These are phyloP conservation scores for grape (Vitis vinifera) DNA, from an alignment of 164 flowering plant genomes.

Conservation along the genomic window ASM3070453v1 NC_081813.1:2095501-2096000, in stretches of 20 bases:
- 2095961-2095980: background rate
- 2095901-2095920: too few relatives aligned
- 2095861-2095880: too few relatives aligned
- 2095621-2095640: background rate
- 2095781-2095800: background rate
- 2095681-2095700: background rate
- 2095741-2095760: background rate
- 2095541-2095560: background rate
- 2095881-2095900: too few relatives aligned
- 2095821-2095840: too few relatives aligned
- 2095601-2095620: background rate
- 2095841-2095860: too few relatives aligned
- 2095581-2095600: background rate
- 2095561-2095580: background rate
- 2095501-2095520: slow-evolving; percentile 95
- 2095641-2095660: background rate
- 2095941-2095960: background rate
- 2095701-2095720: background rate
- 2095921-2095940: too few relatives aligned
- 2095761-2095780: background rate
- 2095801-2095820: too few relatives aligned
- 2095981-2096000: background rate
- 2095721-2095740: background rate
- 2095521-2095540: slow-evolving; percentile 1
- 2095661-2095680: background rate